These are phyloP conservation scores for Oryza rufipogon DNA, from an alignment of 176 grass and related monocot genomes.

Conservation along the genomic window DNA sequence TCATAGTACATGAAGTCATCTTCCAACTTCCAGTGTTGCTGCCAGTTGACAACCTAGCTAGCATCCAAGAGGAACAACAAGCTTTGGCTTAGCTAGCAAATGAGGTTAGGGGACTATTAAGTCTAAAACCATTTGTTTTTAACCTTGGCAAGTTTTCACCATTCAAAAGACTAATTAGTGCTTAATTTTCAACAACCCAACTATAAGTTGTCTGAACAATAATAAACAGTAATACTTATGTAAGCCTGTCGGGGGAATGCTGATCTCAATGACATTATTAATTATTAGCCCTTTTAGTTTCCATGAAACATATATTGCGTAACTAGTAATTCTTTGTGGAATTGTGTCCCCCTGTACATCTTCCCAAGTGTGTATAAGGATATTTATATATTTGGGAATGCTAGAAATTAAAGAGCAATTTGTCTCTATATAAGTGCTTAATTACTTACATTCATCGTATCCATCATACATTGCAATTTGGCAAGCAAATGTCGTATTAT, in stretches of 20 bases:
- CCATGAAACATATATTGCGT: not conserved
- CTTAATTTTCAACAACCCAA: not conserved
- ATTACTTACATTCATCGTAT: not conserved
- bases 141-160: conserved; percentile 5
- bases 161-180: not conserved
- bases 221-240: not conserved
- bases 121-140: not conserved
- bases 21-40: conserved; percentile 41
- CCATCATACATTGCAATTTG: not conserved
- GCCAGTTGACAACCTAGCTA: conserved; percentile 40
- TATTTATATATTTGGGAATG: not conserved
- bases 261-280: conserved; percentile 5
- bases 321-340: not conserved
- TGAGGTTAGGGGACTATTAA: not conserved
- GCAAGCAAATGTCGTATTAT: not conserved
- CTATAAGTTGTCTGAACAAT: not conserved
- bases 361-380: conserved; percentile 6
- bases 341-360: not conserved
- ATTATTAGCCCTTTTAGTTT: not conserved
- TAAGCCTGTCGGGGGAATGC: not conserved
- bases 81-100: conserved; percentile 17
- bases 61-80: conserved; percentile 44
- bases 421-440: not conserved
- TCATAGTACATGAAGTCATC: conserved; percentile 37
- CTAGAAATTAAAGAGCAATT: conserved; percentile 11